A percentile compares a stretch with the other conserved stretches of the same genome.
These are phyloP conservation scores for Calocybe cyanea DNA, from an alignment of 768 basidiomycete genomes.

Conservation along the genomic window DNA sequence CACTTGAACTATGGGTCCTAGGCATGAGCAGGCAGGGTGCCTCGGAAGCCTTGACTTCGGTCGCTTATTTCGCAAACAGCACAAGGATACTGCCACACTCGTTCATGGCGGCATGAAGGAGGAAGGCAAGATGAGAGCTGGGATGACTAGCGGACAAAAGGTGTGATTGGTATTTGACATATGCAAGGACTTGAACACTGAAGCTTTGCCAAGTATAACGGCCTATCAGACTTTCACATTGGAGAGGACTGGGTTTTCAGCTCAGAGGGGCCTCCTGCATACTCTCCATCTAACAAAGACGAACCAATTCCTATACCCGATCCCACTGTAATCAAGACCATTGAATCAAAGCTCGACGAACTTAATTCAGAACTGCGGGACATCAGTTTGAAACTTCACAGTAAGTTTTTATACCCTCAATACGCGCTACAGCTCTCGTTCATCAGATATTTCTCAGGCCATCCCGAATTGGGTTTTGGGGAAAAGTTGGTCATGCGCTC, in stretches of 20 bases:
- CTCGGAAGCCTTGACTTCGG: constrained; percentile 11
- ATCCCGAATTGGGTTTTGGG: constrained; percentile 64
- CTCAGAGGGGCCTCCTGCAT: constrained; percentile 38
- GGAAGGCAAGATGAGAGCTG: too few species aligned
- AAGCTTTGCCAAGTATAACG: neutral
- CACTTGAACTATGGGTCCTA: neutral
- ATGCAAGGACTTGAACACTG: neutral
- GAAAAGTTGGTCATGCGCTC: constrained; percentile 48
- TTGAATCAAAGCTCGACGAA: constrained; percentile 51
- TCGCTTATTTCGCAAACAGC: constrained; percentile 5
- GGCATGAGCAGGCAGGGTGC: constrained; percentile 16
- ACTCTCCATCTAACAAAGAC: constrained; percentile 21
- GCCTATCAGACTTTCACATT: constrained; percentile 5
- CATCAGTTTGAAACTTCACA: constrained; percentile 69
- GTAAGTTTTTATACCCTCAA: constrained; percentile 32
- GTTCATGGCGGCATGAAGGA: too few species aligned
- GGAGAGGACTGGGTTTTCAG: constrained; percentile 23
- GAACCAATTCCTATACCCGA: constrained; percentile 15
- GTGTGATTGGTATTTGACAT: neutral
- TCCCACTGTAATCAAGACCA: constrained; percentile 43
- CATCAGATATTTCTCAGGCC: constrained; percentile 33
- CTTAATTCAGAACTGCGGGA: constrained; percentile 51
- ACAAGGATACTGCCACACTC: too few species aligned
- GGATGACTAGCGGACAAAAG: neutral
- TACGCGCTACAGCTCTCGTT: neutral